Evolutionary conservation across 179 eudicot genomes (phyloP).

Genomic region (Nepenthes alata): DNA sequence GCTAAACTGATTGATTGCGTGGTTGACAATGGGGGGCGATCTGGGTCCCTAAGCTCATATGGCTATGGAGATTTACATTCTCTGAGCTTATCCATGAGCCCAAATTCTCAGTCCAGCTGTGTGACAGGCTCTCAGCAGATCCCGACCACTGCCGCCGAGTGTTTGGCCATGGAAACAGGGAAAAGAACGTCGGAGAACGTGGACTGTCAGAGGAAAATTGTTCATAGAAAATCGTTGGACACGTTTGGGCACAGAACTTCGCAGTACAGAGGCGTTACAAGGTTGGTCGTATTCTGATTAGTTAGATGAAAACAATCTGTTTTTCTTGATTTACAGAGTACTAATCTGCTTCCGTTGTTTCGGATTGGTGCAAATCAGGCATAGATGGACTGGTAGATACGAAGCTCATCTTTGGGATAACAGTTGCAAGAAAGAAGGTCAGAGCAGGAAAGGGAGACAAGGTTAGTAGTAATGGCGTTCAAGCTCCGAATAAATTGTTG

Average conservation of each 20-base stretch:
- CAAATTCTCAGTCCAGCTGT: constrained; percentile 63
- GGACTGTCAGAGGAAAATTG: constrained; percentile 38
- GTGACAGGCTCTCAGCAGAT: constrained; percentile 43
- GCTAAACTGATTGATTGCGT: constrained; percentile 3
- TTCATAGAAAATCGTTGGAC: constrained; percentile 73
- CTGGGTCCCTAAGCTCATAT: constrained; percentile 14
- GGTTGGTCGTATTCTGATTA: constrained; percentile 19
- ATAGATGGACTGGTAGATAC: constrained; percentile 73
- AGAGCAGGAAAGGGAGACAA: constrained; percentile 76
- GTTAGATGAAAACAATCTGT: no score
- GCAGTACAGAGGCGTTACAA: constrained; percentile 82
- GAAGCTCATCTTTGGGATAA: constrained; percentile 78
- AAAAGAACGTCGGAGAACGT: constrained; percentile 49
- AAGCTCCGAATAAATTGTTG: background rate
- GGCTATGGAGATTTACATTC: constrained; percentile 47
- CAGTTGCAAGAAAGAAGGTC: constrained; percentile 68
- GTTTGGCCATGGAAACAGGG: constrained; percentile 33
- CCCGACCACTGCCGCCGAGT: constrained; percentile 14
- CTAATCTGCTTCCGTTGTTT: background rate
- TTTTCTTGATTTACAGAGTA: no score
- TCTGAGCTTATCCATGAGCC: constrained; percentile 59
- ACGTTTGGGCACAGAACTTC: constrained; percentile 87
- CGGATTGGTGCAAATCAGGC: constrained; percentile 22
- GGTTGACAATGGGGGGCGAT: constrained; percentile 15
- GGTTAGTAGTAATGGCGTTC: constrained; percentile 20